Evolutionary conservation across 345 rosid genomes (phyloP).

Genomic region (Arabidopsis arenosa): DNA sequence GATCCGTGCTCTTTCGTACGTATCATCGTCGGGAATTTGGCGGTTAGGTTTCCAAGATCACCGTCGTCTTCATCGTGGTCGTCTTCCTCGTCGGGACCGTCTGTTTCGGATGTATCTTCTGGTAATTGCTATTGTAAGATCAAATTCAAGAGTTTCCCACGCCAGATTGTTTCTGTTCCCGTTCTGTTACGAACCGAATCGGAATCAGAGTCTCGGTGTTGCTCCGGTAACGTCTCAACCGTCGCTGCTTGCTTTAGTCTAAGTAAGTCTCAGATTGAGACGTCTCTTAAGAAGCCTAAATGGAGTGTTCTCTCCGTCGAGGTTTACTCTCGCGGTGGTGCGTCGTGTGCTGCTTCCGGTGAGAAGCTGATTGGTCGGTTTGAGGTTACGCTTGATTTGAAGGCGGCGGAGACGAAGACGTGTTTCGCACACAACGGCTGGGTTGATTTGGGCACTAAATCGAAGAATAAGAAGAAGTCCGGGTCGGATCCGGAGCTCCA

Average conservation of each 20-base stretch:
- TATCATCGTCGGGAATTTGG: slow-evolving; percentile 70
- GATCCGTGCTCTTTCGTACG: slow-evolving; percentile 93
- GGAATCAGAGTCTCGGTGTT: slow-evolving; percentile 10
- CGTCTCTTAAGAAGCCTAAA: slow-evolving; percentile 20
- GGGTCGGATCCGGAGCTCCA: slow-evolving; percentile 51
- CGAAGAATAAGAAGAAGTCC: slow-evolving; percentile 39
- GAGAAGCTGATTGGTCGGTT: slow-evolving; percentile 68
- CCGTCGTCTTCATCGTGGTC: slow-evolving; percentile 40
- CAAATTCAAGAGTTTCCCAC: slow-evolving; percentile 55
- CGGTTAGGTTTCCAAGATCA: slow-evolving; percentile 53
- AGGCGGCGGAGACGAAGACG: slow-evolving; percentile 52
- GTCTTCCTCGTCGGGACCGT: slow-evolving; percentile 33
- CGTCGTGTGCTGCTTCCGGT: slow-evolving; percentile 35
- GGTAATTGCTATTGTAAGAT: slow-evolving; percentile 58
- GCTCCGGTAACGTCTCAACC: slow-evolving; percentile 27
- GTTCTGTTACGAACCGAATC: slow-evolving; percentile 31
- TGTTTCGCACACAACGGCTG: slow-evolving; percentile 65
- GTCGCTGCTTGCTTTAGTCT: slow-evolving; percentile 67
- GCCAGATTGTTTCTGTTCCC: slow-evolving; percentile 50
- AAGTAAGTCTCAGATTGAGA: slow-evolving; percentile 54
- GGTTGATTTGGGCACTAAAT: slow-evolving; percentile 49
- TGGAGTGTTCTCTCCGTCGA: slow-evolving; percentile 47
- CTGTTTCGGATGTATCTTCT: slow-evolving; percentile 17
- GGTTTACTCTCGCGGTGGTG: slow-evolving; percentile 46
- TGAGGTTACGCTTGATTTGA: slow-evolving; percentile 58